A percentile compares a stretch with the other conserved stretches of the same genome.
These are phyloP conservation scores for Clavispora phyllophila DNA, from an alignment of 805 yeast species.

Conservation along the genomic window DNA sequence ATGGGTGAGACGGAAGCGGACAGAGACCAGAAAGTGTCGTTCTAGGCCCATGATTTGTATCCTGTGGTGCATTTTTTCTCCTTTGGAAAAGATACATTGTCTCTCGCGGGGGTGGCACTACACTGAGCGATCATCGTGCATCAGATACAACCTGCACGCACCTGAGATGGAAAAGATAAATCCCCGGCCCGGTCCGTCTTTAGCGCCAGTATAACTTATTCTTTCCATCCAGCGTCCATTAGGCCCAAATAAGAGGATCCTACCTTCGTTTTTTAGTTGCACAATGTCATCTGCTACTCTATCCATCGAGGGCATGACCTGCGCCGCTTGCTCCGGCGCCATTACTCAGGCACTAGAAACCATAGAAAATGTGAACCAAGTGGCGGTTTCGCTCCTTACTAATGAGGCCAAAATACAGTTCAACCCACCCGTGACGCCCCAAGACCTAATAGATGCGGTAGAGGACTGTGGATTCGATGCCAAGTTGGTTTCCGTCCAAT, in stretches of 20 bases:
- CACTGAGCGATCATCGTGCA: no score
- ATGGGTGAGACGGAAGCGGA: neutral
- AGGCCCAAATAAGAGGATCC: neutral
- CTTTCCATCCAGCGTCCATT: neutral
- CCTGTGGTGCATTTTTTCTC: no score
- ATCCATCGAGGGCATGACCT: slow-evolving; percentile 21
- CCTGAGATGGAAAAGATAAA: slow-evolving; percentile 12
- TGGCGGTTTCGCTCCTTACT: slow-evolving; percentile 22
- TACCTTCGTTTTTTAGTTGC: neutral
- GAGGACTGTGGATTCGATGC: slow-evolving; percentile 17
- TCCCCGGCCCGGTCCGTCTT: neutral
- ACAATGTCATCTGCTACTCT: neutral
- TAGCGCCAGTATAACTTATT: neutral
- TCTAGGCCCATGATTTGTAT: no score
- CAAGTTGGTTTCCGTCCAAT: slow-evolving; percentile 2
- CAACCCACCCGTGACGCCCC: slow-evolving; percentile 1
- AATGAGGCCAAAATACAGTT: slow-evolving; percentile 21
- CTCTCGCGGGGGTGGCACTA: no score
- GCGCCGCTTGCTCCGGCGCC: slow-evolving; percentile 22
- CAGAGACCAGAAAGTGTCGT: no score
- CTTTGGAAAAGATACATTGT: no score
- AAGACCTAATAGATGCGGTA: slow-evolving; percentile 4
- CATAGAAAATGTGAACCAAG: slow-evolving; percentile 11
- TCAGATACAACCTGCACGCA: no score
- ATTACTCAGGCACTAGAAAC: slow-evolving; percentile 17